Evolutionary conservation across 2,329 filamentous ascomycete genomes (phyloP), one percentile per base, ranked within the genome.

Genomic region (Paramyrothecium roridum): DNA sequence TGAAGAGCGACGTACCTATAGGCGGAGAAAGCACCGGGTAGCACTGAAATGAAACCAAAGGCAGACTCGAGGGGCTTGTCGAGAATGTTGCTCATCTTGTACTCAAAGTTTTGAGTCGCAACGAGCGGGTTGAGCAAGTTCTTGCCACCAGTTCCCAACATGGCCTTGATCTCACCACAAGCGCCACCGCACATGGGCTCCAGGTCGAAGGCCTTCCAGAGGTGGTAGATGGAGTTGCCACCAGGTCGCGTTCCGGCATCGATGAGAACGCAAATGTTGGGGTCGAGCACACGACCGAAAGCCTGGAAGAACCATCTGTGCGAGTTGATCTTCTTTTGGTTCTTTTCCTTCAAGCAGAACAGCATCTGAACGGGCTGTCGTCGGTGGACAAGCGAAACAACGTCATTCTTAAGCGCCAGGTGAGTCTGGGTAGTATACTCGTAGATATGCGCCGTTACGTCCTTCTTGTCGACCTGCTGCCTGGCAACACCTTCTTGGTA

Each of bases 311-410:
- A 98, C 95, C 95, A 99, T 70, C 95, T 82, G 72, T 99, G 95
- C 0, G 95, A 98, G 71, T 99, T 99, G 83, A 99, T 99, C 81
- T 99, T 99, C 80, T 99, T 99, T 77, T 97, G 93, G 70, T 99
- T 99, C 84, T 97, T 98, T 70, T 99, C 95, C 79, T 99, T 99
- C 58, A 99, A 75, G 72, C 95, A 99, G 79, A 99, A 99, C 4
- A 99, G 84, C 78, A 99, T 89, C 76, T 99, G 95, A 2, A 99
- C 90, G 0, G 95, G 93, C 59, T 95, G 92, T 57, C 89, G 89
- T 67, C 92, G 91, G 49, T 88, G 88, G 59, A 95, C 90, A 51
- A 98, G 80, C 50, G 87, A 82, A 10, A 98, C 93, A 46, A 96
- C 84, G 57, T 89, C 89, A 63, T 93, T 96, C 78, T 96, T 96